These are phyloP conservation scores for Nematocida minor DNA, from an alignment of 371 early-diverging fungal genomes.

Conservation along the genomic window DNA sequence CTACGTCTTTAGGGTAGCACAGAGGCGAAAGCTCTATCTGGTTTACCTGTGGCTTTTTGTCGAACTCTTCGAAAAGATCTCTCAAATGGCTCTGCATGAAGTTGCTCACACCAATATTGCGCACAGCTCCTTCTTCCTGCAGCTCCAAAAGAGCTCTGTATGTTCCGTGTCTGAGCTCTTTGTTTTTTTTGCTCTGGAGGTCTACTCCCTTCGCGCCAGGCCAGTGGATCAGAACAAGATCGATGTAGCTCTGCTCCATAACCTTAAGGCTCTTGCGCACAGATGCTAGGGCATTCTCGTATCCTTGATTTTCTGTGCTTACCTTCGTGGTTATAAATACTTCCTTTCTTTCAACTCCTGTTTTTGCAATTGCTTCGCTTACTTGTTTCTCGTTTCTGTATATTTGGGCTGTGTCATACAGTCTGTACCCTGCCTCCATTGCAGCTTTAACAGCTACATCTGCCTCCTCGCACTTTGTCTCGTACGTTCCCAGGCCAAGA, in stretches of 20 bases:
- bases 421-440: constrained; percentile 69
- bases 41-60: constrained; percentile 73
- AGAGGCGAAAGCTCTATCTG: constrained; percentile 83
- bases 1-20: constrained; percentile 69
- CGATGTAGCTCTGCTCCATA: constrained; percentile 74
- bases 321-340: constrained; percentile 80
- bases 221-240: constrained; percentile 80
- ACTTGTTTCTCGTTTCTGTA: constrained; percentile 77
- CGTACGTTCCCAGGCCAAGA: constrained; percentile 63
- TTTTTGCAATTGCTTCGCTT: constrained; percentile 69
- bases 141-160: constrained; percentile 44
- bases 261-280: constrained; percentile 67
- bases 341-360: constrained; percentile 70
- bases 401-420: constrained; percentile 70
- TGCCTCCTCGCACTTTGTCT: constrained; percentile 51
- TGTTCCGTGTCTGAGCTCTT: constrained; percentile 27
- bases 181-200: constrained; percentile 34
- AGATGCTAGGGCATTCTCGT: constrained; percentile 64
- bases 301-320: constrained; percentile 70
- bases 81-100: constrained; percentile 69
- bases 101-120: constrained; percentile 74
- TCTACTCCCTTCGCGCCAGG: constrained; percentile 63
- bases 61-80: constrained; percentile 68
- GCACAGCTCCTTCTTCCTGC: constrained; percentile 30
- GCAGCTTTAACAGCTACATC: constrained; percentile 68